phyloP scores from a whole-genome alignment of 805 yeast species.

The Lachancea mirantina region DNA sequence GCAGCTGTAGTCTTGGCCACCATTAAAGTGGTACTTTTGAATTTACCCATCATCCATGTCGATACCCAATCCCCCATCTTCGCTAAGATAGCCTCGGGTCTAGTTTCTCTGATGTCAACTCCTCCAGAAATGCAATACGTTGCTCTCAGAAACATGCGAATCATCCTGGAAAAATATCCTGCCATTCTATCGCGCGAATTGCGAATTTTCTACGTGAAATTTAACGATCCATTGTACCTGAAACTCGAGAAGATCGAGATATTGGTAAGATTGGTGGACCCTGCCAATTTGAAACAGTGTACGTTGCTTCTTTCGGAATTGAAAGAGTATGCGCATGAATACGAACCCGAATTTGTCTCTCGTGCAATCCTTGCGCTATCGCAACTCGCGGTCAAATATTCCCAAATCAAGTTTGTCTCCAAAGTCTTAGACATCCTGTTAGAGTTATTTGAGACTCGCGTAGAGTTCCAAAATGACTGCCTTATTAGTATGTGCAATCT shows the following conservation, averaged over 20 bases:
- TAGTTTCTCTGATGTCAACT: slow-evolving; percentile 78
- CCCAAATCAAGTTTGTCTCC: slow-evolving; percentile 34
- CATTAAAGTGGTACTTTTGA: slow-evolving; percentile 71
- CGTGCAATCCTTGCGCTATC: slow-evolving; percentile 63
- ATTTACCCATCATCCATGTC: slow-evolving; percentile 42
- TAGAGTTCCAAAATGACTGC: slow-evolving; percentile 54
- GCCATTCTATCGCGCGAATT: slow-evolving; percentile 66
- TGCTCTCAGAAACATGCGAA: slow-evolving; percentile 82
- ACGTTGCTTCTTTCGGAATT: slow-evolving; percentile 57
- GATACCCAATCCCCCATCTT: slow-evolving; percentile 41
- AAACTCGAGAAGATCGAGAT: slow-evolving; percentile 74
- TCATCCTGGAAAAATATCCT: slow-evolving; percentile 85
- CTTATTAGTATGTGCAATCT: slow-evolving; percentile 57
- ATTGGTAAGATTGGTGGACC: slow-evolving; percentile 60
- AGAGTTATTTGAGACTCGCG: slow-evolving; percentile 53
- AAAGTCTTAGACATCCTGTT: slow-evolving; percentile 56
- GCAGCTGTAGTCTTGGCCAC: slow-evolving; percentile 89
- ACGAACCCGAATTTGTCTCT: slow-evolving; percentile 69
- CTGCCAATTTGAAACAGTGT: slow-evolving; percentile 40
- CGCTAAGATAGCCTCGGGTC: slow-evolving; percentile 73
- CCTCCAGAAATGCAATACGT: slow-evolving; percentile 95
- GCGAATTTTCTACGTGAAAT: slow-evolving; percentile 85
- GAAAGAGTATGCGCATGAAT: slow-evolving; percentile 76
- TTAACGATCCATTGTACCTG: slow-evolving; percentile 72
- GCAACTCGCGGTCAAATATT: slow-evolving; percentile 59